phyloP scores from a whole-genome alignment of 495 filamentous ascomycete species.

The Podospora pseudopauciseta region DNA sequence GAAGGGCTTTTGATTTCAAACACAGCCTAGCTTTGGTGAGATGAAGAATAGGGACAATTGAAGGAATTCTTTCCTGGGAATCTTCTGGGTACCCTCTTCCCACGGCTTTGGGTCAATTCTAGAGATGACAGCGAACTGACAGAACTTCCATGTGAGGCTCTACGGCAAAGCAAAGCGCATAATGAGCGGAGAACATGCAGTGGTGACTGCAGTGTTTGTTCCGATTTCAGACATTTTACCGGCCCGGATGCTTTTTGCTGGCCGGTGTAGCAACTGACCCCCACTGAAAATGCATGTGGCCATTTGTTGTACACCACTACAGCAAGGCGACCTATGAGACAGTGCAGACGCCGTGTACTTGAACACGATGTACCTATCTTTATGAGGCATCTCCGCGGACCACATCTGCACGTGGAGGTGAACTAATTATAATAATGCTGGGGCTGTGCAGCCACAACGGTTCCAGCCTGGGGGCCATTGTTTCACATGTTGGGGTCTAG shows the following conservation, averaged over 20 bases:
- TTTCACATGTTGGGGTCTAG: not conserved
- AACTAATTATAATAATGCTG: not conserved
- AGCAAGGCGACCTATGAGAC: not conserved
- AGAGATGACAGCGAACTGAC: not conserved
- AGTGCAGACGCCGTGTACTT: not conserved
- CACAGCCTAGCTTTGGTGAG: no score
- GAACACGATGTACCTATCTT: not conserved
- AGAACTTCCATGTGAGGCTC: not conserved
- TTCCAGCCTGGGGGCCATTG: not conserved
- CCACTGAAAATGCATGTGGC: not conserved
- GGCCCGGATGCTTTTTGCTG: not conserved
- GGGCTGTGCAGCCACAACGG: not conserved
- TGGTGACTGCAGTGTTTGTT: not conserved
- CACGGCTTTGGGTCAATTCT: no score
- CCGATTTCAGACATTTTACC: not conserved
- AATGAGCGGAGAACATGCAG: not conserved
- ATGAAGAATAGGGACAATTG: not conserved
- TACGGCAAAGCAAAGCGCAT: not conserved
- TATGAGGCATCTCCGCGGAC: not conserved
- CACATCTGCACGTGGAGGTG: not conserved
- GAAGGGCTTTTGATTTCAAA: no score
- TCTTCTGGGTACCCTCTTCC: no score
- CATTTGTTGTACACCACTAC: not conserved
- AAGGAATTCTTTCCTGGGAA: not conserved
- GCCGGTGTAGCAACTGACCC: not conserved